Conservation (phyloP, 73 alveolate genomes). For the Effrenium voratum region DNA sequence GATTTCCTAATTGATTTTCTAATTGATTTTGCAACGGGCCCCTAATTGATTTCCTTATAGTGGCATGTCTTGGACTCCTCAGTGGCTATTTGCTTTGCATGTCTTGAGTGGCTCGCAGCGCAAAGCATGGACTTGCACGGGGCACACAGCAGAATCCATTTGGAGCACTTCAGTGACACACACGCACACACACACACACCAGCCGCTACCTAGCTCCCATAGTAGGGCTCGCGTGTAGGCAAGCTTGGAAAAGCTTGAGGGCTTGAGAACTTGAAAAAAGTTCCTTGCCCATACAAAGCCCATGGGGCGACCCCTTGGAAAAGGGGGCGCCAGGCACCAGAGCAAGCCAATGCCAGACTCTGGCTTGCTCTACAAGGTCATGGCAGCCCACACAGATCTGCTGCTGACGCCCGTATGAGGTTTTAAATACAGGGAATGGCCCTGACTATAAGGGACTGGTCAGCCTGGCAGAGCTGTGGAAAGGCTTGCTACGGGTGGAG, state of each 20-base stretch:
- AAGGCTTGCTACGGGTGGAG: not conserved
- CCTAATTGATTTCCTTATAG: not conserved
- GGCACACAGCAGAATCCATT: not conserved
- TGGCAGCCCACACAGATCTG: not conserved
- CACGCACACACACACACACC: not conserved
- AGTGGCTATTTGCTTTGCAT: not conserved
- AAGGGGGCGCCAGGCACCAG: not conserved
- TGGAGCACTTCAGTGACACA: not conserved
- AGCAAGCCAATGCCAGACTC: not conserved
- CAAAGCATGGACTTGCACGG: not conserved
- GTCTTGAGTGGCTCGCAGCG: not conserved
- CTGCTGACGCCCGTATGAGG: not conserved
- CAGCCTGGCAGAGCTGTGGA: not conserved
- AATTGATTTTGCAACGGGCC: not conserved
- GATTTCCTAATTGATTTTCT: not conserved
- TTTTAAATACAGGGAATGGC: not conserved
- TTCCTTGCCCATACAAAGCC: not conserved
- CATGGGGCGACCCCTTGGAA: not conserved
- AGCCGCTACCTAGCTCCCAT: not conserved
- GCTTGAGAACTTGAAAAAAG: not conserved
- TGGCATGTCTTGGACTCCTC: not conserved
- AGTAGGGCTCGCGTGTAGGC: not conserved
- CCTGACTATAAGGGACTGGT: not conserved
- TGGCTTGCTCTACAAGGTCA: not conserved
- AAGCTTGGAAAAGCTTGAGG: not conserved